These are phyloP conservation scores for Licmophora abbreviata DNA, from an alignment of 108 stramenopile species.

Conservation along the genomic window DNA sequence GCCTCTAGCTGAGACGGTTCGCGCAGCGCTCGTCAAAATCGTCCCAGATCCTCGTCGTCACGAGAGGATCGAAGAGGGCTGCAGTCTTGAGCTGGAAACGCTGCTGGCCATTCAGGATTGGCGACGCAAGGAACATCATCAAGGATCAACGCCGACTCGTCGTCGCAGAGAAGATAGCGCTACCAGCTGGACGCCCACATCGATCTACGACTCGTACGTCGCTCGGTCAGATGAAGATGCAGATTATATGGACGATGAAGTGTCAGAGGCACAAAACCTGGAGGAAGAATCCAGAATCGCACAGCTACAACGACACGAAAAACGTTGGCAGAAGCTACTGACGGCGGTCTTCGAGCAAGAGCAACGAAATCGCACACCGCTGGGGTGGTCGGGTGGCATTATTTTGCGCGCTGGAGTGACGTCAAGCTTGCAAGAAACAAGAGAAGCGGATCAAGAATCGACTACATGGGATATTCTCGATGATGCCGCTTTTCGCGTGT, in stretches of 20 bases:
- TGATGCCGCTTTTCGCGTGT: not conserved
- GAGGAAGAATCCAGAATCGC: slow-evolving; percentile 11
- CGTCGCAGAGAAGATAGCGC: not conserved
- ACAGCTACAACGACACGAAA: slow-evolving; percentile 25
- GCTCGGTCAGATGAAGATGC: slow-evolving; percentile 3
- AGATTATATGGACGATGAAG: slow-evolving; percentile 8
- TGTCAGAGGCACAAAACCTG: slow-evolving; percentile 7
- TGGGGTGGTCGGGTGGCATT: slow-evolving; percentile 5
- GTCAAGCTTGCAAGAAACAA: not conserved
- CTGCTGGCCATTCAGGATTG: slow-evolving; percentile 35
- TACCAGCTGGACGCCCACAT: slow-evolving; percentile 5
- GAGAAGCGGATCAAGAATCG: no score
- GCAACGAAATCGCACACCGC: slow-evolving; percentile 20
- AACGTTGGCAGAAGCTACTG: slow-evolving; percentile 31
- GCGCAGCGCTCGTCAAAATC: slow-evolving; percentile 22
- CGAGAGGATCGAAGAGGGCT: no score
- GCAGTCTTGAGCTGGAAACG: slow-evolving; percentile 33
- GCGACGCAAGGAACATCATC: slow-evolving; percentile 17
- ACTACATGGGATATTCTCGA: slow-evolving; percentile 2
- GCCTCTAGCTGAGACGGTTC: slow-evolving; percentile 21
- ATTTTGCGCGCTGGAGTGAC: slow-evolving; percentile 24
- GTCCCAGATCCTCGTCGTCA: slow-evolving; percentile 11
- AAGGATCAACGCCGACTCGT: not conserved
- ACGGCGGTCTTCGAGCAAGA: slow-evolving; percentile 35
- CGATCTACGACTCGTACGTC: slow-evolving; percentile 27